phyloP scores from a whole-genome alignment of 2,329 filamentous ascomycete species.

The Aspergillus sp. region DNA sequence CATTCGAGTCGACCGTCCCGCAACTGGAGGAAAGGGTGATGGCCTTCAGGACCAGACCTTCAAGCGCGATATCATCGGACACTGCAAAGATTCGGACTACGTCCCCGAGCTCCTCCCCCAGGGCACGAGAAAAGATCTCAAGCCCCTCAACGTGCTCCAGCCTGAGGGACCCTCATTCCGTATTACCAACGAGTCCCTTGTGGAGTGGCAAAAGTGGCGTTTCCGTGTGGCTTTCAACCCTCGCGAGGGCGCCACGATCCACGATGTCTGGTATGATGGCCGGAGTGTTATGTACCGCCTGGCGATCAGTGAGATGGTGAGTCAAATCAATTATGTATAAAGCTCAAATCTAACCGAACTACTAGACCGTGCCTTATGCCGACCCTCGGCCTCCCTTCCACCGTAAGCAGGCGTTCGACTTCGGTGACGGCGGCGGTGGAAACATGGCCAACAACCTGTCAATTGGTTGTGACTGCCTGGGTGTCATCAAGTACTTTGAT shows the following conservation, averaged over 20 bases:
- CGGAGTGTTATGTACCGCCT: constrained; percentile 65
- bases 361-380: constrained; percentile 57
- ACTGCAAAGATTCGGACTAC: constrained; percentile 54
- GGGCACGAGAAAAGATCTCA: constrained; percentile 52
- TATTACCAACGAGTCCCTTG: constrained; percentile 36
- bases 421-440: constrained; percentile 67
- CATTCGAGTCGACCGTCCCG: constrained; percentile 57
- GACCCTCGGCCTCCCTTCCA: constrained; percentile 65
- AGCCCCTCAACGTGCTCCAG: constrained; percentile 71
- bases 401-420: constrained; percentile 69
- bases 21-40: constrained; percentile 51
- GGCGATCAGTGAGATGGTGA: constrained; percentile 65
- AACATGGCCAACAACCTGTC: constrained; percentile 66
- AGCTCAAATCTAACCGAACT: neutral
- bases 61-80: constrained; percentile 49
- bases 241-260: constrained; percentile 66
- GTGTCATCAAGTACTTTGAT: constrained; percentile 65
- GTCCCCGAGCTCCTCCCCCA: constrained; percentile 47
- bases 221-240: constrained; percentile 60
- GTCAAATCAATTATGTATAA: neutral
- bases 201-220: constrained; percentile 65
- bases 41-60: constrained; percentile 41
- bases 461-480: constrained; percentile 49
- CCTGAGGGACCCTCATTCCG: constrained; percentile 66
- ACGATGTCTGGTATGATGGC: constrained; percentile 66